phyloP scores from a whole-genome alignment of 2,329 filamentous ascomycete genomes.

The Dendrostoma leiphaemia region DNA sequence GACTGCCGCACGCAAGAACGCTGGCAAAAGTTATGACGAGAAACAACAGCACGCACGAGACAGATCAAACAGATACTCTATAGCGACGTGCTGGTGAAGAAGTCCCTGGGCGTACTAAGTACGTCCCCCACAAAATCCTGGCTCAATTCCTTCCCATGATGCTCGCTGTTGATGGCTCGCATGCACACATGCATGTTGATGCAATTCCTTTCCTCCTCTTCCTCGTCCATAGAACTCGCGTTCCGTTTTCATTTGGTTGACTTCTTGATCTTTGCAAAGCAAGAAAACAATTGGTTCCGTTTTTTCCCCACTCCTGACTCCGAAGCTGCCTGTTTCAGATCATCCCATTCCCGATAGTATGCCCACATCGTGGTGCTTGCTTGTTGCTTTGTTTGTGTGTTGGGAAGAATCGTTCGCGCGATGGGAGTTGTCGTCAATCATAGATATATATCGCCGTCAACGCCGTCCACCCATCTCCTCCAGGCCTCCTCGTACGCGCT shows the following conservation, averaged over 20 bases:
- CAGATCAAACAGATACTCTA: neutral
- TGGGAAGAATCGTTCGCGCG: neutral
- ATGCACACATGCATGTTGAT: neutral
- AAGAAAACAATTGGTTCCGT: neutral
- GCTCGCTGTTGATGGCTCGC: neutral
- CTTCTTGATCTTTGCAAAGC: neutral
- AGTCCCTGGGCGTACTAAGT: too few relatives aligned
- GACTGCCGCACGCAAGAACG: too few relatives aligned
- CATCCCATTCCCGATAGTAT: neutral
- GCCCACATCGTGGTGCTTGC: neutral
- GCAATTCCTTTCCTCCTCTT: neutral
- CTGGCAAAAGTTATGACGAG: too few relatives aligned
- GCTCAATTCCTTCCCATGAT: neutral
- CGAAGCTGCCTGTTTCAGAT: neutral
- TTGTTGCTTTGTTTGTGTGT: too few relatives aligned
- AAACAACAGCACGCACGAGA: too few relatives aligned
- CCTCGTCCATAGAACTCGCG: conserved; percentile 10
- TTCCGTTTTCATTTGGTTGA: conserved; percentile 5
- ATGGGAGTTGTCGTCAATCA: conserved; percentile 21
- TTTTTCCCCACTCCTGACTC: conserved; percentile 1
- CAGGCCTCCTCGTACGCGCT: conserved; percentile 85
- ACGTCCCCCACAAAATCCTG: too few relatives aligned
- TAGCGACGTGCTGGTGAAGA: neutral
- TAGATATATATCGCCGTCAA: conserved; percentile 92
- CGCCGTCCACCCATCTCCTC: conserved; percentile 79